These are phyloP conservation scores for Globisporangium nunn DNA, from an alignment of 352 stramenopile species.

Conservation along the genomic window DNA sequence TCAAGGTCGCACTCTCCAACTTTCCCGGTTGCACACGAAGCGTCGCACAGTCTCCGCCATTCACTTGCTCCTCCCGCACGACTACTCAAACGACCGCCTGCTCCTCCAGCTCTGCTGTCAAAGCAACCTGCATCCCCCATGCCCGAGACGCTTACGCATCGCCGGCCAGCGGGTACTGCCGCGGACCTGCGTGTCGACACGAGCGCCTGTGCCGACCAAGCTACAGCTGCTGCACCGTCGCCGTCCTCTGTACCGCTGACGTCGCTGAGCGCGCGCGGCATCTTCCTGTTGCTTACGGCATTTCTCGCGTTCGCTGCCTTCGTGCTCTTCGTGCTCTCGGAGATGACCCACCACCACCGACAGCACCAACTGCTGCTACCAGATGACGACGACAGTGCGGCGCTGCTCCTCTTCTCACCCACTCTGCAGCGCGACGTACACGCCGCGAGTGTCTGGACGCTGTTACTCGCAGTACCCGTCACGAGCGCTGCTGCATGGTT, in stretches of 20 bases:
- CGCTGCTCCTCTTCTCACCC: constrained; percentile 20
- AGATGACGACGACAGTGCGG: not conserved
- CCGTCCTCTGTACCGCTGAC: constrained; percentile 1
- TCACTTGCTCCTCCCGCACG: too few relatives aligned
- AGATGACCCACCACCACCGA: constrained; percentile 38
- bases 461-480: constrained; percentile 40
- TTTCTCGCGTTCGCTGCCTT: constrained; percentile 62
- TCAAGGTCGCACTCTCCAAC: too few relatives aligned
- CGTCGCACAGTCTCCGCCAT: too few relatives aligned
- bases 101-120: too few relatives aligned
- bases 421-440: constrained; percentile 31
- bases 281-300: constrained; percentile 52
- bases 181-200: constrained; percentile 7
- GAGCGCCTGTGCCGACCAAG: not conserved
- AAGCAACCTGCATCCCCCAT: too few relatives aligned
- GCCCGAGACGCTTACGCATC: constrained; percentile 2
- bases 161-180: constrained; percentile 1
- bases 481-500: constrained; percentile 58
- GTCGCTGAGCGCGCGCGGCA: constrained; percentile 31
- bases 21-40: too few relatives aligned
- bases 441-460: constrained; percentile 28
- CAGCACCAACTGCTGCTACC: constrained; percentile 7
- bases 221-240: not conserved
- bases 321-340: constrained; percentile 45
- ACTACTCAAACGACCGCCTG: too few relatives aligned